phyloP scores from a whole-genome alignment of 805 yeast species.

The Saccharomyces mikatae region DNA sequence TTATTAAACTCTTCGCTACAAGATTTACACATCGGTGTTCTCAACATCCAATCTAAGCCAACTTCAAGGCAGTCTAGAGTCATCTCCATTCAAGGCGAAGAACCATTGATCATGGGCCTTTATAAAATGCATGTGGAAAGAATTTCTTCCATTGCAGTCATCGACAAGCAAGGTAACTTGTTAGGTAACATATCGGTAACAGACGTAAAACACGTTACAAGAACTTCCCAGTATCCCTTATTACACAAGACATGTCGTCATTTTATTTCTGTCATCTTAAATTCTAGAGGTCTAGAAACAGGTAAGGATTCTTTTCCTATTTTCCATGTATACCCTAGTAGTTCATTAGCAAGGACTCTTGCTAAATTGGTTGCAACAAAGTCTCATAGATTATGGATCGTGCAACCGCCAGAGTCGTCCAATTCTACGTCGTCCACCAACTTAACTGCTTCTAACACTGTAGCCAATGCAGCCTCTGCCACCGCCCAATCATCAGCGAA shows the following conservation, averaged over 20 bases:
- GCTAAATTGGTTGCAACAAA: constrained; percentile 94
- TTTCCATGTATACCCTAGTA: constrained; percentile 76
- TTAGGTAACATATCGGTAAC: constrained; percentile 92
- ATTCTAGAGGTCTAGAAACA: constrained; percentile 73
- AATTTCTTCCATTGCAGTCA: constrained; percentile 87
- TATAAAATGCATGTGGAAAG: constrained; percentile 75
- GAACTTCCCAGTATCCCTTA: constrained; percentile 77
- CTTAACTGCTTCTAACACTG: constrained; percentile 18
- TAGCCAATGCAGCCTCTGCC: constrained; percentile 18
- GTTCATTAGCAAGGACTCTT: constrained; percentile 78
- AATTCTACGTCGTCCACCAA: constrained; percentile 6
- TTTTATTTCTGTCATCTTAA: constrained; percentile 77
- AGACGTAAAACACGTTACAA: constrained; percentile 82
- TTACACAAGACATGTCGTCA: constrained; percentile 78
- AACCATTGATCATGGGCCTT: constrained; percentile 77
- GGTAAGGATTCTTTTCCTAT: constrained; percentile 95
- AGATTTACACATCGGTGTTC: constrained; percentile 68
- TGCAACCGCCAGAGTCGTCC: constrained; percentile 45
- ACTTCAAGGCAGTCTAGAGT: constrained; percentile 45
- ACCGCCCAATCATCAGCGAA: constrained; percentile 20
- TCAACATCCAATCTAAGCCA: constrained; percentile 29
- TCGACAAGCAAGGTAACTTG: constrained; percentile 65
- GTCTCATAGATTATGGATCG: constrained; percentile 84
- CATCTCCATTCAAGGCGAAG: constrained; percentile 79
- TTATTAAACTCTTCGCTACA: constrained; percentile 59